Base-by-base conservation (phyloP, 768 basidiomycete genomes). In the Termitomyces heimii region DNA sequence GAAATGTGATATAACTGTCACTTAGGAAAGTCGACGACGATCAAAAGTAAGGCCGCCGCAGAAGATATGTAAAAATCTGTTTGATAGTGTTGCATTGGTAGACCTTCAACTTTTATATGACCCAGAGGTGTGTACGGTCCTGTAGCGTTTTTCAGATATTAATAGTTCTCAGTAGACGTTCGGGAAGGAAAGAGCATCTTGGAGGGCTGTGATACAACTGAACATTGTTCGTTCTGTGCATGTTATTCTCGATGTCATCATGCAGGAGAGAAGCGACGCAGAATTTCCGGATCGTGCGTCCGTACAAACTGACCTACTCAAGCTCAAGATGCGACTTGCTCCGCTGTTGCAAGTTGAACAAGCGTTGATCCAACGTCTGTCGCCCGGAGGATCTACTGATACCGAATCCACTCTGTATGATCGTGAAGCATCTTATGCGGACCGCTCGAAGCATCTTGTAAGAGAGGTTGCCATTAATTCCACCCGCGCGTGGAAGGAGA, bases 1-100 rank as follows among this genome's bases (percentile, higher is more conserved):
- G 46, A 47, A 55, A 6, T 28, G 5, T 37, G 54, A 26, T 10
- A 40, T 51, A 44, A 55, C 13, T 34, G 59, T 57, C 45, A 8
- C 22, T n/a, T 47, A 90, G 88, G 88, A 57, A 92, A 91, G 74
- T 89, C 87, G 0, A 92, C 89, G 0, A 88, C 88, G 1, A 73
- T 91, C 42, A 88, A 90, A 70, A 89, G 88, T 89, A 67, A 61
- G 85, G 78, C 8, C n/a, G 16, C 1, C 26, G 22, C 16, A 42
- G 18, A 24, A 50, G 9, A 16, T 14, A 4, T 18, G n/a, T 22
- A 16, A 14, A 53, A 20, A 26, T n/a, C 3, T 24, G 37, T 31
- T 14, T 5, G 9, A 40, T 28, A 22, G 37, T 31, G 5, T 34
- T 29, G 12, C 18, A n/a, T 46, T 57, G 46, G 14, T 63, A 84